These are phyloP conservation scores for Chaetomium tenue DNA, from an alignment of 495 filamentous ascomycete genomes.

Conservation along the genomic window DNA sequence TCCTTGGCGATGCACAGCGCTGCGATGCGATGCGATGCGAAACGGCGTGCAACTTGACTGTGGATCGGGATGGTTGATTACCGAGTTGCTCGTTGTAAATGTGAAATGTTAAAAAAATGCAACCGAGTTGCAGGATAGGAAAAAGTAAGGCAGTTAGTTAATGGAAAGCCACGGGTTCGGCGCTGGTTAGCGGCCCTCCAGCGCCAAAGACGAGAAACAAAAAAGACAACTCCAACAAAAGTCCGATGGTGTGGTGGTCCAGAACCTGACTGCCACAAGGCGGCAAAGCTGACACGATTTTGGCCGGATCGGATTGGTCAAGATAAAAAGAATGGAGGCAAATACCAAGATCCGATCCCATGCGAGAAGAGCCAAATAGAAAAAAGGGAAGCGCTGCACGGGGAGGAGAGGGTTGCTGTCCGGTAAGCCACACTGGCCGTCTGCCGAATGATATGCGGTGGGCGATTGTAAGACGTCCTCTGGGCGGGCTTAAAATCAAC, in stretches of 20 bases:
- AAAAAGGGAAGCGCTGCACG: conserved; percentile 4
- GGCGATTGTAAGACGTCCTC: conserved; percentile 6
- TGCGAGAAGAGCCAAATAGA: neutral
- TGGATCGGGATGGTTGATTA: too few species aligned
- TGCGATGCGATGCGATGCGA: neutral
- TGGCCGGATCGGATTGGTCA: neutral
- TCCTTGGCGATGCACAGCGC: neutral
- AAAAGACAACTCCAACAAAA: neutral
- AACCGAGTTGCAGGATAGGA: neutral
- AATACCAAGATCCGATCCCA: conserved; percentile 4
- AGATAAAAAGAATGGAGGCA: neutral
- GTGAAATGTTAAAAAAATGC: too few species aligned
- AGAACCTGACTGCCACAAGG: neutral
- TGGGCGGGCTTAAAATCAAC: neutral
- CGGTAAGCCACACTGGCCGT: conserved; percentile 20
- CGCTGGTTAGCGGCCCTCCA: neutral
- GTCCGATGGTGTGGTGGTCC: neutral
- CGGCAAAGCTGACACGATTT: conserved; percentile 3
- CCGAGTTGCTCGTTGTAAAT: neutral
- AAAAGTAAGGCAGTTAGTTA: neutral
- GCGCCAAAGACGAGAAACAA: neutral
- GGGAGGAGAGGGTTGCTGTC: neutral
- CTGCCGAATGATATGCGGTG: conserved; percentile 20
- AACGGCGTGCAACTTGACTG: neutral
- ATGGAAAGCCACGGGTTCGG: neutral